Conservation (phyloP, 2,329 filamentous ascomycete genomes). For the Fusarium odoratissimum region DNA sequence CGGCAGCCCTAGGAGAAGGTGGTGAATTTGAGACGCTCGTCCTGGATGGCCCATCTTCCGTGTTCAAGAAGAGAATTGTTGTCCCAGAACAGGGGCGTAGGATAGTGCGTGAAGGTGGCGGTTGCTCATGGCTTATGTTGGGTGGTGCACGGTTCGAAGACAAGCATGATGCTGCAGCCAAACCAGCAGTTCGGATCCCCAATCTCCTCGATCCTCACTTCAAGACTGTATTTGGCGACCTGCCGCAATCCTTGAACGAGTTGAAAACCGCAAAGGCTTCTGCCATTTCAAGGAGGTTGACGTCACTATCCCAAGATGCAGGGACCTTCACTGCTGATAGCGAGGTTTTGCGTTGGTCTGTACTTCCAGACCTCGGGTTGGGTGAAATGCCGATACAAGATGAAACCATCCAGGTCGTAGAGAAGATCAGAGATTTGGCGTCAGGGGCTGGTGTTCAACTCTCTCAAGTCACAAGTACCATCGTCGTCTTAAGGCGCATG, state of each 20-base stretch:
- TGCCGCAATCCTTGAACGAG: constrained; percentile 37
- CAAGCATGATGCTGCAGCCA: constrained; percentile 47
- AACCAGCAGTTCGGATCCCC: constrained; percentile 65
- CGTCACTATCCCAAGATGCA: constrained; percentile 1
- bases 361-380: constrained; percentile 46
- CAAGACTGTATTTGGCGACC: constrained; percentile 51
- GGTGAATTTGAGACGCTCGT: constrained; percentile 97
- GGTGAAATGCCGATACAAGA: constrained; percentile 53
- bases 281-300: background rate
- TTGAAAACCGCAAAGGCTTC: constrained; percentile 9
- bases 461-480: constrained; percentile 62
- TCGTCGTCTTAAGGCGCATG: constrained; percentile 83
- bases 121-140: constrained; percentile 78
- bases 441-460: constrained; percentile 44
- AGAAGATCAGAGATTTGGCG: constrained; percentile 58
- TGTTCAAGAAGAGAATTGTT: constrained; percentile 79
- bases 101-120: constrained; percentile 76
- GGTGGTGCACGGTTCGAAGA: constrained; percentile 64
- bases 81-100: constrained; percentile 66
- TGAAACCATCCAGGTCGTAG: constrained; percentile 62
- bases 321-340: constrained; percentile 30
- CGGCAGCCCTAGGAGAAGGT: constrained; percentile 83
- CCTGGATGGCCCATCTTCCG: constrained; percentile 76
- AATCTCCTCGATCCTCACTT: constrained; percentile 75
- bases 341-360: constrained; percentile 53